These are phyloP conservation scores for Daldinia sp. DNA, from an alignment of 2,329 filamentous ascomycete species.

Conservation along the genomic window DNA sequence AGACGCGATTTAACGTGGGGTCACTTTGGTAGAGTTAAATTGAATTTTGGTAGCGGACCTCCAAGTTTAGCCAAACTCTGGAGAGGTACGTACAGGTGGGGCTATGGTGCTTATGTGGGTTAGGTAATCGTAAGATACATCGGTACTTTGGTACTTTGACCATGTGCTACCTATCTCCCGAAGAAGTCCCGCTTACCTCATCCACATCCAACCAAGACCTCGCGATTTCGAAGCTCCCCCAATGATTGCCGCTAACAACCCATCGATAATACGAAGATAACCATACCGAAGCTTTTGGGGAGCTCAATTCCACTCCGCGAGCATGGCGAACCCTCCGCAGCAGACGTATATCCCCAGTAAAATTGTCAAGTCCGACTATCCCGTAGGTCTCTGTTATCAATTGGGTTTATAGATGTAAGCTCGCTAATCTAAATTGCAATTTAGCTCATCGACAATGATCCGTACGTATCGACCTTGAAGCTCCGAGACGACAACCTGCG, in stretches of 20 bases:
- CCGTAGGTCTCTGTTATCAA: constrained; percentile 69
- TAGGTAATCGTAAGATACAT: not conserved
- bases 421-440: constrained; percentile 44
- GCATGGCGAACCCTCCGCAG: constrained; percentile 57
- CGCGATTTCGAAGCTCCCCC: constrained; percentile 46
- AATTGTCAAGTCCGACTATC: constrained; percentile 84
- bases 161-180: constrained; percentile 20
- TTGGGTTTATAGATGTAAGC: constrained; percentile 38
- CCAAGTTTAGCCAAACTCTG: too few relatives aligned
- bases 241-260: constrained; percentile 30
- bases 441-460: constrained; percentile 98
- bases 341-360: constrained; percentile 77
- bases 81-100: not conserved
- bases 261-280: constrained; percentile 22
- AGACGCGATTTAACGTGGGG: constrained; percentile 41
- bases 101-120: constrained; percentile 21
- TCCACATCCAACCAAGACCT: constrained; percentile 28
- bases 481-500: too few relatives aligned
- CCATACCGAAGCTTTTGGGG: constrained; percentile 43
- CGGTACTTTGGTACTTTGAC: not conserved
- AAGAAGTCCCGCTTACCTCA: constrained; percentile 51
- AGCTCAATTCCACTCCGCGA: constrained; percentile 49
- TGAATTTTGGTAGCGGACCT: constrained; percentile 28
- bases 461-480: constrained; percentile 70
- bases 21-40: constrained; percentile 21